Evolutionary conservation across 164 flowering plant genomes (phyloP).

Genomic region (Magnolia changhungtana): DNA sequence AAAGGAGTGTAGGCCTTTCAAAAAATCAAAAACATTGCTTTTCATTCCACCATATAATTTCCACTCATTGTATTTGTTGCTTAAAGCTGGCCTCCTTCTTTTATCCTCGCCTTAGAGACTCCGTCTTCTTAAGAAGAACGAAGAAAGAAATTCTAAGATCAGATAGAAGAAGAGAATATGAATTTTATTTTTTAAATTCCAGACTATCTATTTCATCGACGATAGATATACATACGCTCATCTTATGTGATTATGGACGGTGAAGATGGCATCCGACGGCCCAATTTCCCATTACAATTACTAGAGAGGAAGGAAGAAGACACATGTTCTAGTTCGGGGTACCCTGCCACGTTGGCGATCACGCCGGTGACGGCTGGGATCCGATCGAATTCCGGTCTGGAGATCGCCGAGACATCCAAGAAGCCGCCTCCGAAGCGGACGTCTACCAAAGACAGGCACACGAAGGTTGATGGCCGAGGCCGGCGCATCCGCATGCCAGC

Average conservation of each 20-base stretch:
- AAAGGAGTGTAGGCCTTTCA: neutral
- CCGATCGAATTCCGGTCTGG: constrained; percentile 15
- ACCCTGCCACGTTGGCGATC: constrained; percentile 23
- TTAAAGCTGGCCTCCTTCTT: constrained; percentile 42
- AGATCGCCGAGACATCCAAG: constrained; percentile 20
- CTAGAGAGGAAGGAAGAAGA: constrained; percentile 52
- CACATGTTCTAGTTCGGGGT: constrained; percentile 32
- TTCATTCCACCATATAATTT: constrained; percentile 40
- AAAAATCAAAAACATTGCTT: constrained; percentile 21
- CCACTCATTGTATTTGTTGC: constrained; percentile 69
- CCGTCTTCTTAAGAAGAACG: constrained; percentile 1
- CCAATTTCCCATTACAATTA: constrained; percentile 64
- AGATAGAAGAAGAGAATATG: constrained; percentile 11
- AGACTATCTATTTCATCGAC: no score
- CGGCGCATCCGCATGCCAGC: constrained; percentile 92
- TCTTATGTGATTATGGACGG: constrained; percentile 38
- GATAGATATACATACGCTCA: neutral
- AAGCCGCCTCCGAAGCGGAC: constrained; percentile 56
- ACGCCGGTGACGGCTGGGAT: constrained; percentile 12
- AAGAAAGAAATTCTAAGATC: constrained; percentile 6
- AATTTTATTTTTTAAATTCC: neutral
- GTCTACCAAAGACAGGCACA: constrained; percentile 74
- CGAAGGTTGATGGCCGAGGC: constrained; percentile 80
- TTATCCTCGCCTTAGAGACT: constrained; percentile 9
- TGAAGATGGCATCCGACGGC: constrained; percentile 42